Base-by-base conservation (phyloP, 805 yeast genomes). In the Ogataea salicorniae region DNA sequence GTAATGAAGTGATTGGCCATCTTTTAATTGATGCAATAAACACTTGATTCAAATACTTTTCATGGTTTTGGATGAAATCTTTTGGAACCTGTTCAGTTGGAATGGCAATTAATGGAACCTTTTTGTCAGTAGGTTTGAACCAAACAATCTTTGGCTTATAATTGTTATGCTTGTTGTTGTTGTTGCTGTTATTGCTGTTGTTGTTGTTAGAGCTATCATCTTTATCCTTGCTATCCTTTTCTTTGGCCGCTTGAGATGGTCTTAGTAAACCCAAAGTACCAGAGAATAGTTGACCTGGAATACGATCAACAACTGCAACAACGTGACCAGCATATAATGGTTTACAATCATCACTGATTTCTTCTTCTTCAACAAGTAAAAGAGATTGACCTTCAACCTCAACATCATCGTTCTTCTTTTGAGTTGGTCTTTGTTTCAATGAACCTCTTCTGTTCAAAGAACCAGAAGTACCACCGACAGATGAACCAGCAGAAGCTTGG, bases 1-100 rank as follows among this genome's bases (percentile, higher is more conserved):
- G 99, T 66, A 94, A 76, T 0, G 98, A 92, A 9, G 99, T 94
- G 67, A 94, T 94, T 61, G 99, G 99, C 99, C 99, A 94, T 67
- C 99, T 84, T 66, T 94, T 94, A 61, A 94, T 92, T 1, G 96
- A 86, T 0, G 98, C 97, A 51, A 94, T 92, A 63, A 92, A 94
- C 44, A 91, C 70, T 58, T 84, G 87, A 62, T 87, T 81, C 0
- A 87, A 75, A 60, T 94, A 94, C 44, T 75, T 76, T 47, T 87
- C 95, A 55, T 90, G 95, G 57, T 89, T 90, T 57, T 90, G 96
- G 39, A 94, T 91, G 68, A 94, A 92, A 66, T 92, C 98, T 49
- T 77, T 80, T 34, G 99, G 99, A 0, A 97, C 99, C 66, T 94
- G 96, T 60, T 94, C 99, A 1, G 97, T 94, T 37, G 99, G 99